Evolutionary conservation across 306 rosid species (phyloP).

Genomic region (Rubus idaeus): DNA sequence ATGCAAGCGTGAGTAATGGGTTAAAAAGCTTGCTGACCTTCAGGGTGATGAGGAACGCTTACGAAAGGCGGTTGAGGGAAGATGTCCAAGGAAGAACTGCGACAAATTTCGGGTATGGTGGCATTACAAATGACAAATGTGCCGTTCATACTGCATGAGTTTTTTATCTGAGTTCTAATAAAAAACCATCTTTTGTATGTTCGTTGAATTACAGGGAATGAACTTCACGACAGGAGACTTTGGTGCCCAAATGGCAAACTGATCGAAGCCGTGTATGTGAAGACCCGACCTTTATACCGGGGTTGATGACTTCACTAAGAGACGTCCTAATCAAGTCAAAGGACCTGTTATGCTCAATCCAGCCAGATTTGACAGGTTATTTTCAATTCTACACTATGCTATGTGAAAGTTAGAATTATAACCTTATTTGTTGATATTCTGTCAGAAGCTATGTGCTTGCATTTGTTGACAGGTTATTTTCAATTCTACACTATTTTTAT

Average conservation of each 20-base stretch:
- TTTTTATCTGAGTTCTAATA: not conserved
- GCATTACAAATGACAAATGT: too few relatives aligned
- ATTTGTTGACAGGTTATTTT: too few relatives aligned
- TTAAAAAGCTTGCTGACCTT: constrained; percentile 96
- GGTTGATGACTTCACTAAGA: constrained; percentile 46
- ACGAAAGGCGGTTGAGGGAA: too few relatives aligned
- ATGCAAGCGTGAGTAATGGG: too few relatives aligned
- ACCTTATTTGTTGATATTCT: too few relatives aligned
- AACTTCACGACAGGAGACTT: constrained; percentile 62
- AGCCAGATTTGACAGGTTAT: constrained; percentile 81
- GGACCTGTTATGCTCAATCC: too few relatives aligned
- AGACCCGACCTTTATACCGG: constrained; percentile 81
- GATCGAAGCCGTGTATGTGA: constrained; percentile 42
- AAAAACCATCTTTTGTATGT: not conserved
- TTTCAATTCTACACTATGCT: not conserved
- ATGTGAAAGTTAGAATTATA: too few relatives aligned
- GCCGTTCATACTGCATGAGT: too few relatives aligned
- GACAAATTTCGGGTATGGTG: too few relatives aligned
- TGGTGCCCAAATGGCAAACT: constrained; percentile 91
- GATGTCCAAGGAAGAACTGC: too few relatives aligned
- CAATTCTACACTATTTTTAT: too few relatives aligned
- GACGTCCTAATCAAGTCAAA: too few relatives aligned
- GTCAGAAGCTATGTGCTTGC: not conserved
- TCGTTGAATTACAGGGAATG: not conserved
- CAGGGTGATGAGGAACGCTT: constrained; percentile 25